Conservation (phyloP, 2,329 filamentous ascomycete genomes). For the Penicillium frequentans region DNA sequence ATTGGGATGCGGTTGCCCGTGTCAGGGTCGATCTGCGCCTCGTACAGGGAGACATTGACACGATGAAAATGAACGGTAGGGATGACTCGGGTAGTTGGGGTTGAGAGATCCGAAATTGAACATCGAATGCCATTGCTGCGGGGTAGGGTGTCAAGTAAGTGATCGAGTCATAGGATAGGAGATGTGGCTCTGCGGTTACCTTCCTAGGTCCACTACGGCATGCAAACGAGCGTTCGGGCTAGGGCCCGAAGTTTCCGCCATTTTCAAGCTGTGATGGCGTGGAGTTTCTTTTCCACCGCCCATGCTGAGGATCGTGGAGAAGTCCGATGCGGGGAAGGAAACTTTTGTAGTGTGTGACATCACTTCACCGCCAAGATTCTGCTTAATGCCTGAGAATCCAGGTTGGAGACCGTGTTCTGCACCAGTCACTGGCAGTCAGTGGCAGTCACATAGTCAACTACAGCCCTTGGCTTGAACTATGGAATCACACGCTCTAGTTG, state of each 20-base stretch:
- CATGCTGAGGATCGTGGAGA: slow-evolving; percentile 1
- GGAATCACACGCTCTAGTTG: no score
- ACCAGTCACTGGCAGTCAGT: neutral
- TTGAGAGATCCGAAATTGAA: slow-evolving; percentile 76
- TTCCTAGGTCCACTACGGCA: slow-evolving; percentile 40
- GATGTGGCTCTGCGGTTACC: slow-evolving; percentile 22
- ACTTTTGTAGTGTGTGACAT: neutral
- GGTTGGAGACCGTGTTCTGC: neutral
- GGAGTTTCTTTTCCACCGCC: slow-evolving; percentile 7
- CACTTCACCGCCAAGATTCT: neutral
- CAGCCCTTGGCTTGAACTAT: no score
- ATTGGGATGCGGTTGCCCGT: slow-evolving; percentile 52
- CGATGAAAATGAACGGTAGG: slow-evolving; percentile 75
- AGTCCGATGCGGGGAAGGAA: neutral
- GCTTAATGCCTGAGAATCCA: neutral
- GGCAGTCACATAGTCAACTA: no score
- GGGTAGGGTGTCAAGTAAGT: neutral
- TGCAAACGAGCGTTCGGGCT: slow-evolving; percentile 23
- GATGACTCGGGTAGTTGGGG: slow-evolving; percentile 70
- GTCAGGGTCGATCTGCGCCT: slow-evolving; percentile 57
- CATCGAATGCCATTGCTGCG: slow-evolving; percentile 82
- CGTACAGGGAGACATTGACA: slow-evolving; percentile 78
- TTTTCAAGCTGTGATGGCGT: neutral
- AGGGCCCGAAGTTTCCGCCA: neutral
- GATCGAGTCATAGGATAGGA: neutral